A percentile compares a stretch with the other conserved stretches of the same genome.
Evolutionary conservation across 257 asterid genomes (phyloP).

Genomic region (Solanum clarkiae): DNA sequence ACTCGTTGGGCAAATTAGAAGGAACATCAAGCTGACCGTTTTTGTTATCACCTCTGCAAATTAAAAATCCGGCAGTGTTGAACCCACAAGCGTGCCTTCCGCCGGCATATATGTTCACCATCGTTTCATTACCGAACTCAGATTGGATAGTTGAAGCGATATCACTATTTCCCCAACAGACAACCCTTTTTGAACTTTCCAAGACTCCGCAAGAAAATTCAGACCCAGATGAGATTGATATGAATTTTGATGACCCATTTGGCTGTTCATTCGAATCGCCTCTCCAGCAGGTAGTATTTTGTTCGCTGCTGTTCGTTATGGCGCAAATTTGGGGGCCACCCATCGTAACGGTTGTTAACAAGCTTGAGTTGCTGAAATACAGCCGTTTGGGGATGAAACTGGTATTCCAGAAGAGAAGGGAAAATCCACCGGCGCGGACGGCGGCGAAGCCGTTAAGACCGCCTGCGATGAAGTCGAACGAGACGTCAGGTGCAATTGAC

Average conservation of each 20-base stretch:
- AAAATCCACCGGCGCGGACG: conserved; percentile 50
- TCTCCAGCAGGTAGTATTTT: conserved; percentile 53
- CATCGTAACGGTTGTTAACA: conserved; percentile 30
- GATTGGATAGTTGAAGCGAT: conserved; percentile 26
- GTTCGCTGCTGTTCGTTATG: conserved; percentile 10
- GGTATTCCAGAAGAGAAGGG: conserved; percentile 59
- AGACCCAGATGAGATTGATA: conserved; percentile 46
- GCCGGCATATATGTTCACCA: conserved; percentile 50
- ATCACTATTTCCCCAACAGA: conserved; percentile 48
- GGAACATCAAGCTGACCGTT: conserved; percentile 50
- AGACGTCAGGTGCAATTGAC: conserved; percentile 26
- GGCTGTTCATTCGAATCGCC: conserved; percentile 10
- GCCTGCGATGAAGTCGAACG: conserved; percentile 69
- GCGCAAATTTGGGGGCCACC: conserved; percentile 67
- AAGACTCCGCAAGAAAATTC: conserved; percentile 60
- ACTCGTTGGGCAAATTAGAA: conserved; percentile 17
- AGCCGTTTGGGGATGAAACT: conserved; percentile 35
- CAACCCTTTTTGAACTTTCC: conserved; percentile 16
- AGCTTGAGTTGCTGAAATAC: conserved; percentile 24
- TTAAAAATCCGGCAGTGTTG: conserved; percentile 23
- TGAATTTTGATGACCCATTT: conserved; percentile 10
- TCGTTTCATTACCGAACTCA: conserved; percentile 26
- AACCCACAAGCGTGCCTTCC: conserved; percentile 64
- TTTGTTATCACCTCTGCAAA: conserved; percentile 52
- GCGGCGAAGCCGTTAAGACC: conserved; percentile 55